Percentiles rank a stretch among this genome's conserved stretches.
These are phyloP conservation scores for Chaetomium sp. DNA, from an alignment of 2,329 filamentous ascomycete species.

Conservation along the genomic window DNA sequence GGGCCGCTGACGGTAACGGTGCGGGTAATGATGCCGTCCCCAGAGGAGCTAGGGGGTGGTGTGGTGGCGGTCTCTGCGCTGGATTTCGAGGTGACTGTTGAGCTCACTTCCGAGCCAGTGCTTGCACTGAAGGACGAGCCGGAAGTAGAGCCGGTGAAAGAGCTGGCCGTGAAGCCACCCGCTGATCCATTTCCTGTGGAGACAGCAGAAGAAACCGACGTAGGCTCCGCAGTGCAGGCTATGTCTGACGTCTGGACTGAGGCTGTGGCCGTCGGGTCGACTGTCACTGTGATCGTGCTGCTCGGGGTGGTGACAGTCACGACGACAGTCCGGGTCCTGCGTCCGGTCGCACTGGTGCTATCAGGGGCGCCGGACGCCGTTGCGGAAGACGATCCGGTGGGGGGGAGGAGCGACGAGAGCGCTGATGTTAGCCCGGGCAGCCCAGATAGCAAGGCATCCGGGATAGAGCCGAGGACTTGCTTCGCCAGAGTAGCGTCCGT, in stretches of 20 bases:
- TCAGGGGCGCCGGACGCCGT: background rate
- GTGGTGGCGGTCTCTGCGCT: background rate
- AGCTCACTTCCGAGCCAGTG: background rate
- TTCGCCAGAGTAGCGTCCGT: slow-evolving; percentile 35
- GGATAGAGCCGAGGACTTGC: slow-evolving; percentile 34
- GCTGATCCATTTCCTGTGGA: no score
- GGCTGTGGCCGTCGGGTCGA: slow-evolving; percentile 1
- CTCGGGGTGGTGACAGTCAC: slow-evolving; percentile 7
- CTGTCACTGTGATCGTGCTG: slow-evolving; percentile 12
- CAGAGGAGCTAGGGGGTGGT: background rate
- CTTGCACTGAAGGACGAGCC: no score
- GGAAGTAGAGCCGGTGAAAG: no score
- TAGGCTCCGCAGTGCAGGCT: background rate
- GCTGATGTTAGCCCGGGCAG: background rate
- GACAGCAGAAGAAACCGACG: background rate
- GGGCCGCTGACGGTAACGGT: slow-evolving; percentile 1
- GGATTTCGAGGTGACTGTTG: background rate
- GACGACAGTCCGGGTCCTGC: slow-evolving; percentile 12
- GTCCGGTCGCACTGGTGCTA: background rate
- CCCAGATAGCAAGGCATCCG: slow-evolving; percentile 5
- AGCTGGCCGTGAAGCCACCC: no score
- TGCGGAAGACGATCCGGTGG: background rate
- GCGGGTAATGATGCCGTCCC: background rate
- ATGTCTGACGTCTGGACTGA: background rate
- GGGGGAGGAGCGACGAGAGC: background rate